Base-by-base conservation (phyloP, 345 rosid genomes). In the Moricandia moricandioides region DNA sequence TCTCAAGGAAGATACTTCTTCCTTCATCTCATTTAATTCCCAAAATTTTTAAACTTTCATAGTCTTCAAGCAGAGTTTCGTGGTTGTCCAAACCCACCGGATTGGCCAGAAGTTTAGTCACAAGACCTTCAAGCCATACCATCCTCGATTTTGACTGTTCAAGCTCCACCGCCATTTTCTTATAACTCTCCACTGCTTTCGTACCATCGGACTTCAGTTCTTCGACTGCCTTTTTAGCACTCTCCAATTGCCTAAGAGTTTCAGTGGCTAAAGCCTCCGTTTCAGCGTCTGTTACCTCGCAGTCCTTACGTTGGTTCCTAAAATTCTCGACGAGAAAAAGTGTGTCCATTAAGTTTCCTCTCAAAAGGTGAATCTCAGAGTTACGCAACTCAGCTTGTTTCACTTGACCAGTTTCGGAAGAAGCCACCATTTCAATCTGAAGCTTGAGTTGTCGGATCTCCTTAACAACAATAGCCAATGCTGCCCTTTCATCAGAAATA, bases 281-380 rank as follows among this genome's bases (percentile, higher is more conserved):
- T 77, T 95, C 80, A 79, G 87, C 84, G 65, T 95, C 97, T 2
- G 97, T 82, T 75, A 86, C 90, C 83, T 86, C 87, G 80, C 90
- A 82, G 61, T 86, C 86, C 75, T 67, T 86, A 11, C 90, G 90
- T 84, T 88, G 87, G 70, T 55, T 85, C 71, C 87, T 91, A 89
- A 94, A 89, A 80, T 80, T 82, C 67, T 88, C 96, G 31, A 91
- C 84, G 6, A 89, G 83, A 35, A 86, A 80, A 37, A 86, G 84
- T n/a, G 92, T 85, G 67, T 88, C 88, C 11, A 69, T 82, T 54
- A 91, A 81, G 79, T 88, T 88, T 37, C 73, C 88, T 81, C 86
- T 94, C 84, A 94, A 72, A 68, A 82, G 82, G 56, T 85, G 83
- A 34, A 94, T 79, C 82, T 94, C 97, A 30, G 63, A 57, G 40